Percentiles rank a stretch among this genome's conserved stretches.
Evolutionary conservation across 176 grass and related monocot genomes (phyloP).

Genomic region (Neostapfia colusana): DNA sequence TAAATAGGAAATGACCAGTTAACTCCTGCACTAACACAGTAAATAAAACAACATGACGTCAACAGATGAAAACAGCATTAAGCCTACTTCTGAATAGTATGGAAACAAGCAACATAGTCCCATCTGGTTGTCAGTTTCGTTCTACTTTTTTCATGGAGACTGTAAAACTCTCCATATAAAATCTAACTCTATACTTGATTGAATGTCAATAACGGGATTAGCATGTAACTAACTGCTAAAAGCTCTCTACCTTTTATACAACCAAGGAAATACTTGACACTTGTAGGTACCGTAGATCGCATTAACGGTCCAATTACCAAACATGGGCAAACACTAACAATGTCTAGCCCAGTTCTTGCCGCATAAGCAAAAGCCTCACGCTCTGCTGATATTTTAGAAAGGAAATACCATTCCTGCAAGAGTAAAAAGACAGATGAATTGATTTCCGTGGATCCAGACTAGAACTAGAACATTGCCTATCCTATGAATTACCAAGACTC

Average conservation of each 20-base stretch:
- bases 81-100: not conserved
- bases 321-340: constrained; percentile 38
- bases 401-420: constrained; percentile 45
- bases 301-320: constrained; percentile 42
- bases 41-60: not conserved
- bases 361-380: constrained; percentile 43
- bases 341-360: constrained; percentile 40
- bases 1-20: not conserved
- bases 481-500: not conserved
- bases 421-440: not conserved
- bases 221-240: not conserved
- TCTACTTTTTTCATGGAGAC: not conserved
- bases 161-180: not conserved
- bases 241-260: constrained; percentile 39
- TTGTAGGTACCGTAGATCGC: constrained; percentile 39
- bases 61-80: not conserved
- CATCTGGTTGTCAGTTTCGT: not conserved
- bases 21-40: not conserved
- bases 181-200: not conserved
- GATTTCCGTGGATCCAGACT: not conserved
- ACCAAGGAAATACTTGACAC: constrained; percentile 25
- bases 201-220: not conserved
- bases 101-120: not conserved
- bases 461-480: not conserved
- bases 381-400: constrained; percentile 46